A percentile compares a stretch with the other conserved stretches of the same genome.
Conservation (phyloP, 1,139 yeast species). For the Scheffersomyces parashehatae region DNA sequence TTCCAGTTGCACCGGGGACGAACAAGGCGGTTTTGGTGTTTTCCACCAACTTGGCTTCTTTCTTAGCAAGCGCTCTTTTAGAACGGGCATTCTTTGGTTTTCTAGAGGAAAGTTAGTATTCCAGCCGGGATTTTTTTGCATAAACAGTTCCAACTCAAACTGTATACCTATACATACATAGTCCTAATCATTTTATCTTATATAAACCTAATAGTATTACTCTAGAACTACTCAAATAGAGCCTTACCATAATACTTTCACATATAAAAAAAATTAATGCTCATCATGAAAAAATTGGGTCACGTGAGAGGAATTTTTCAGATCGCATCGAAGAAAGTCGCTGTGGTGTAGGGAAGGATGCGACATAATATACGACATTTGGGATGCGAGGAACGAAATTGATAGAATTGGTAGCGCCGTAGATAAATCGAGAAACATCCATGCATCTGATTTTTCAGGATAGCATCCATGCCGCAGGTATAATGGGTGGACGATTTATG, state of each 20-base stretch:
- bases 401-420: too few species aligned
- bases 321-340: constrained; percentile 2
- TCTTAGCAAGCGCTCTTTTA: constrained; percentile 88
- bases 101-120: constrained; percentile 12
- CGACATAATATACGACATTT: too few species aligned
- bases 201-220: too few species aligned
- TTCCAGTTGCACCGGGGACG: constrained; percentile 85
- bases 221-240: constrained; percentile 1
- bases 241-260: constrained; percentile 6
- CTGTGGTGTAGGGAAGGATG: too few species aligned
- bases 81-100: constrained; percentile 94
- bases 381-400: too few species aligned
- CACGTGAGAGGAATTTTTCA: constrained; percentile 1
- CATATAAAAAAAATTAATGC: neutral
- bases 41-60: constrained; percentile 86
- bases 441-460: too few species aligned
- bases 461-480: too few species aligned
- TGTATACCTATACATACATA: constrained; percentile 40
- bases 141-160: neutral
- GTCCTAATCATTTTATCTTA: constrained; percentile 58
- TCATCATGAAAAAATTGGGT: constrained; percentile 2
- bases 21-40: constrained; percentile 88
- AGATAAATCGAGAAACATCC: too few species aligned
- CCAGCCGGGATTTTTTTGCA: constrained; percentile 6
- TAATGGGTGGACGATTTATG: too few species aligned